Base-by-base conservation (phyloP, 1,284 basidiomycete genomes). In the Ganoderma boninense region DNA sequence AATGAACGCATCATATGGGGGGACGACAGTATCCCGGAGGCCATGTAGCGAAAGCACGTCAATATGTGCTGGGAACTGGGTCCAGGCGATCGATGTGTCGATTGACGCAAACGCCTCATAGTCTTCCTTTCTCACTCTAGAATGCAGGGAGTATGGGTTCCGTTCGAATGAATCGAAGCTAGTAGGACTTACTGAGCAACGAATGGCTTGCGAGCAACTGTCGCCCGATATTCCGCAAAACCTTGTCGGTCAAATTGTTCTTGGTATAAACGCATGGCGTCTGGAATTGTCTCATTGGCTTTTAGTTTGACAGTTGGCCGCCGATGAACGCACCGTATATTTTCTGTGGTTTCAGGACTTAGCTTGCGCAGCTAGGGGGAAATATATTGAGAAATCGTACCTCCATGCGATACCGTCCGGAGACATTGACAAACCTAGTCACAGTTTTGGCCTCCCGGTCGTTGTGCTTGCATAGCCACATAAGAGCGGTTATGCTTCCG, bases 21-120 rank as follows among this genome's bases (percentile, higher is more conserved):
- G 90, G 0, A 94, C 91, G 44, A 84, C 86, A 52, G 80, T 76
- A 73, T 95, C 93, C 43, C 81, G 80, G 52, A 94, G 79, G 10
- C 93, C 93, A 71, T 94, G 93, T 49, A 94, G 76, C 0, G 89
- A 91, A 59, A 95, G 80, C 26, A 91, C 92, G 77, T 94, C 87
- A 4, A 85, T 84, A 2, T 79, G 69, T 11, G 78, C 71, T 29
- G 93, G 93, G 77, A 94, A 94, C 20, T 83, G 79, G 62, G 87
- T 84, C 88, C 89, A 90, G 23, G 92, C 87, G 23, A 90, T 80
- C 0, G 86, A 87, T 11, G 89, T 86, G 76, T 94, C 88, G 86
- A 89, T 91, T 23, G 77, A 82, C 20, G 86, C 84, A 77, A 93
- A 93, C 13, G 81, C 79, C 26, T 89, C 84, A 23, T 94, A 72